These are phyloP conservation scores for Fonsecaea nubica DNA, from an alignment of 2,329 filamentous ascomycete species.

Conservation along the genomic window DNA sequence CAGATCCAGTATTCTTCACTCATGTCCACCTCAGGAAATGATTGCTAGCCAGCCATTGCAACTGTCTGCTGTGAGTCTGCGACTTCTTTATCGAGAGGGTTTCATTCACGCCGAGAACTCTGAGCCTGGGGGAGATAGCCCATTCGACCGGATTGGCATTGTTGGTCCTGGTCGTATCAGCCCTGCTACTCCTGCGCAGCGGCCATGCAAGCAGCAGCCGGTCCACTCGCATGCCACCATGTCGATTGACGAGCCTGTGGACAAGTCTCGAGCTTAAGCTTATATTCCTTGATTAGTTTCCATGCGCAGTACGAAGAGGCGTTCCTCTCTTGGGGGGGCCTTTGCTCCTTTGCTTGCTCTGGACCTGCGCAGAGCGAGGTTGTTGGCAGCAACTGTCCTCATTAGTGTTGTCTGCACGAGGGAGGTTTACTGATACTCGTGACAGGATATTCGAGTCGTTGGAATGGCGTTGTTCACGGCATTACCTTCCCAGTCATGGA, in stretches of 20 bases:
- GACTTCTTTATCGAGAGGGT: not conserved
- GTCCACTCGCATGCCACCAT: not conserved
- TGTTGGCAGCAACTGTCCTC: not conserved
- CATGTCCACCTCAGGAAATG: not conserved
- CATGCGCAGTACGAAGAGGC: not conserved
- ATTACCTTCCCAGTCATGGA: not conserved
- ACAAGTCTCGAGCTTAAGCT: not conserved
- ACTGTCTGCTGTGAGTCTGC: not conserved
- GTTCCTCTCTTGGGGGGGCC: not conserved
- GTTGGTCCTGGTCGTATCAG: not conserved
- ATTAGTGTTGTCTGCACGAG: not conserved
- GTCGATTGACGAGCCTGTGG: not conserved
- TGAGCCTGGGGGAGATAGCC: not conserved
- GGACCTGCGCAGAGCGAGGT: not conserved
- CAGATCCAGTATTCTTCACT: not conserved
- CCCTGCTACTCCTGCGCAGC: not conserved
- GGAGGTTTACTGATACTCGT: not conserved
- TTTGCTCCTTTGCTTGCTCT: not conserved
- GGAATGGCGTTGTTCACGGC: not conserved
- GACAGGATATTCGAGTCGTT: not conserved
- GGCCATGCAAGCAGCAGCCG: not conserved
- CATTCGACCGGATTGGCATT: not conserved
- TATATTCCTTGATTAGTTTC: not conserved
- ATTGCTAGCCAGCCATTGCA: slow-evolving; percentile 1
- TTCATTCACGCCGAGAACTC: not conserved